phyloP scores from a whole-genome alignment of 768 basidiomycete species.

The Psilocybe sp. region DNA sequence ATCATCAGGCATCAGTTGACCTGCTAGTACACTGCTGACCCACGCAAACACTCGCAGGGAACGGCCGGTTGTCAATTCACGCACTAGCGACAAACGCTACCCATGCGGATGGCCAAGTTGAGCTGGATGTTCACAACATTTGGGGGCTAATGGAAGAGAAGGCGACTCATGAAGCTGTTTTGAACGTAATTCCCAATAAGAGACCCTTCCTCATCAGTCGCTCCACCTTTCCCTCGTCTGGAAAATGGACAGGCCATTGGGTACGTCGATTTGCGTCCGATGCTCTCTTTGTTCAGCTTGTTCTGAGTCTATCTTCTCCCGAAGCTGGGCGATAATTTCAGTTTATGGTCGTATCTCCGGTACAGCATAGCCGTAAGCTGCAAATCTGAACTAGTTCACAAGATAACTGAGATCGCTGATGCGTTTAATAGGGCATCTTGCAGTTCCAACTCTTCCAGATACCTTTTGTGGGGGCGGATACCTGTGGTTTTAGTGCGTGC shows the following conservation, averaged over 20 bases:
- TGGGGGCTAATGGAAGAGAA: conserved; percentile 73
- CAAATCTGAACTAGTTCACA: conserved; percentile 10
- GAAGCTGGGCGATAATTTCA: conserved; percentile 75
- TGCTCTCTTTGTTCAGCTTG: conserved; percentile 9
- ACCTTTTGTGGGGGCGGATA: conserved; percentile 82
- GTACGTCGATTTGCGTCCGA: conserved; percentile 27
- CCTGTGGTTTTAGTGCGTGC: conserved; percentile 59
- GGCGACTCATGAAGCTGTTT: conserved; percentile 58
- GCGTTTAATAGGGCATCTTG: conserved; percentile 53
- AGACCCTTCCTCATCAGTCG: conserved; percentile 72
- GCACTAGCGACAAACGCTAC: conserved; percentile 73
- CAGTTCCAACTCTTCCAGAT: conserved; percentile 86
- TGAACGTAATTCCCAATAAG: conserved; percentile 50
- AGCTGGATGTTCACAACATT: conserved; percentile 69
- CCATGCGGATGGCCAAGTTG: conserved; percentile 57
- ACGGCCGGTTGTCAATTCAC: conserved; percentile 48
- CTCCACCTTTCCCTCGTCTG: conserved; percentile 66
- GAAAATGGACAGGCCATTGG: conserved; percentile 75
- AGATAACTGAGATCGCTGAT: background rate
- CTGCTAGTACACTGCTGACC: background rate
- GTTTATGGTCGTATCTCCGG: conserved; percentile 71
- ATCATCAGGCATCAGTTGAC: conserved; percentile 1
- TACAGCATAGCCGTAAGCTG: conserved; percentile 48
- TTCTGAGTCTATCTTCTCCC: conserved; percentile 4
- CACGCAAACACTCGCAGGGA: conserved; percentile 28